phyloP scores from a whole-genome alignment of 495 filamentous ascomycete genomes.

The Penicillium egyptiacum region DNA sequence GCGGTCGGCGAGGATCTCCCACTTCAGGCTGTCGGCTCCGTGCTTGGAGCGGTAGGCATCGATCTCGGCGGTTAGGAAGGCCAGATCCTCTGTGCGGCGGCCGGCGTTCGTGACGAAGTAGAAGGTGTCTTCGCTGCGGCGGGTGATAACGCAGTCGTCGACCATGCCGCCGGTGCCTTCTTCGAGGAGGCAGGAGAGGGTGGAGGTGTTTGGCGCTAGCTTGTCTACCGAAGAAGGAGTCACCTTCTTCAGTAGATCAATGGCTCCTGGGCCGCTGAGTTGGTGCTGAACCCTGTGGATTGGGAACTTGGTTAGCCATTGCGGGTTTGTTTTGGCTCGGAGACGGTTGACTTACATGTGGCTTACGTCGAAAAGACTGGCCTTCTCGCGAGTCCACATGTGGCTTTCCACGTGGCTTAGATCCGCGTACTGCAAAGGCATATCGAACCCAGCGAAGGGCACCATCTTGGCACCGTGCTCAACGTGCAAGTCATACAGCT shows the following conservation, averaged over 20 bases:
- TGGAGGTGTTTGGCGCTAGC: slow-evolving; percentile 61
- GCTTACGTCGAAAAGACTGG: slow-evolving; percentile 84
- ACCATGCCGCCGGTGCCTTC: slow-evolving; percentile 83
- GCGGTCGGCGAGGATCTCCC: slow-evolving; percentile 65
- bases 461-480: slow-evolving; percentile 87
- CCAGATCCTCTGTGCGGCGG: slow-evolving; percentile 81
- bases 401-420: slow-evolving; percentile 77
- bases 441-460: slow-evolving; percentile 88
- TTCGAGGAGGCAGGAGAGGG: slow-evolving; percentile 77
- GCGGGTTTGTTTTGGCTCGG: neutral
- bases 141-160: slow-evolving; percentile 88
- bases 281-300: slow-evolving; percentile 61
- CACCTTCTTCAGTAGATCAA: slow-evolving; percentile 72
- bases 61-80: slow-evolving; percentile 67
- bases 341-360: slow-evolving; percentile 46
- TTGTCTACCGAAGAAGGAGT: slow-evolving; percentile 68
- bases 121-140: slow-evolving; percentile 65
- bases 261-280: slow-evolving; percentile 75
- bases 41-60: slow-evolving; percentile 49
- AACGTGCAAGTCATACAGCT: slow-evolving; percentile 81
- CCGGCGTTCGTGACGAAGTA: slow-evolving; percentile 97
- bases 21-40: slow-evolving; percentile 55
- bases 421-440: slow-evolving; percentile 86
- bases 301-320: slow-evolving; percentile 16
- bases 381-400: slow-evolving; percentile 79